phyloP scores from a whole-genome alignment of 805 yeast genomes.

The Monosporozyma yasuniensis region DNA sequence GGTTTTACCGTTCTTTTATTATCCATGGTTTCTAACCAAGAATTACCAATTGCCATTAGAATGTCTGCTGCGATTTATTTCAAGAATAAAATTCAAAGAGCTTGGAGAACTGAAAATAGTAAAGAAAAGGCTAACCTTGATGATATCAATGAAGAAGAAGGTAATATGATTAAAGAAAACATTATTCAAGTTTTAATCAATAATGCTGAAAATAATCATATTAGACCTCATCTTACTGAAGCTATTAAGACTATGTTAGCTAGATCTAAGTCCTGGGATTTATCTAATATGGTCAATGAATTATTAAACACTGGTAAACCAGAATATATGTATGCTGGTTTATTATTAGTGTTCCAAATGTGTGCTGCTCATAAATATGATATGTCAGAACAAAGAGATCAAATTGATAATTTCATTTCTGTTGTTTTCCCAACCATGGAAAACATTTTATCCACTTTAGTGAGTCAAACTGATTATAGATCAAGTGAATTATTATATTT shows the following conservation, averaged over 20 bases:
- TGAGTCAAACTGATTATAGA: conserved; percentile 26
- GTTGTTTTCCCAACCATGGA: conserved; percentile 51
- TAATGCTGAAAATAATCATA: conserved; percentile 32
- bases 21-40: conserved; percentile 39
- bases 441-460: conserved; percentile 37
- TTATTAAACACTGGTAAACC: conserved; percentile 32
- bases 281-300: conserved; percentile 28
- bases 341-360: conserved; percentile 48
- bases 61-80: conserved; percentile 60
- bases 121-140: conserved; percentile 18
- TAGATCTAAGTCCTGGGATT: conserved; percentile 35
- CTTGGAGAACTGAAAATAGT: conserved; percentile 52
- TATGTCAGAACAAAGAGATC: conserved; percentile 37
- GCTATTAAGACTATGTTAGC: conserved; percentile 47
- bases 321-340: conserved; percentile 42
- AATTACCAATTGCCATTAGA: conserved; percentile 37
- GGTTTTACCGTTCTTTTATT: conserved; percentile 51
- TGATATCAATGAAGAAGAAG: conserved; percentile 38
- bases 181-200: conserved; percentile 44
- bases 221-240: conserved; percentile 50
- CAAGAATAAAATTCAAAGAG: conserved; percentile 50
- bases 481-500: conserved; percentile 46
- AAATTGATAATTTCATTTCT: conserved; percentile 39
- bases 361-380: conserved; percentile 49
- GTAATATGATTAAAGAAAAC: conserved; percentile 45